These are phyloP conservation scores for Monosporozyma aquatica DNA, from an alignment of 805 yeast genomes.

Conservation along the genomic window DNA sequence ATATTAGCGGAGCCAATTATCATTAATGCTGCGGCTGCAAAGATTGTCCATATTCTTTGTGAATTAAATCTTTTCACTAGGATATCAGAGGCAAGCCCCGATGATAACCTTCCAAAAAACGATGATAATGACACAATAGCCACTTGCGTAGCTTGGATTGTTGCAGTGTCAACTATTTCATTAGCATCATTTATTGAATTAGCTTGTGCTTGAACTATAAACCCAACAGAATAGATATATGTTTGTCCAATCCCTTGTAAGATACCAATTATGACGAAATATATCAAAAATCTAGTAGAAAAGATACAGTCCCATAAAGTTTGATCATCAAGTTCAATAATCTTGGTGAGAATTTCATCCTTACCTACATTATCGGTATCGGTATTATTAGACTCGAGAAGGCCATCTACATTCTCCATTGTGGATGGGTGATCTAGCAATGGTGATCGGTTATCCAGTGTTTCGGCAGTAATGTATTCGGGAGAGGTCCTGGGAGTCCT, in stretches of 20 bases:
- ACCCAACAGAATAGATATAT: conserved; percentile 68
- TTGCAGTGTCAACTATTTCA: conserved; percentile 16
- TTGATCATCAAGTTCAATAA: neutral
- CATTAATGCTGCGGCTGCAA: conserved; percentile 34
- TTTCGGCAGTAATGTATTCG: neutral
- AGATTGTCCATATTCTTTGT: conserved; percentile 60
- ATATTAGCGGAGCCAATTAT: conserved; percentile 29
- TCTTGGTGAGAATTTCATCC: neutral
- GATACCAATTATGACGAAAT: conserved; percentile 46
- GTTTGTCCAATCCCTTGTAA: conserved; percentile 60
- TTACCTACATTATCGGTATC: neutral
- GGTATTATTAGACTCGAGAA: neutral
- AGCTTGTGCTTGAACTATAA: conserved; percentile 46
- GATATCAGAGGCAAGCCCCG: conserved; percentile 61
- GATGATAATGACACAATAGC: conserved; percentile 56
- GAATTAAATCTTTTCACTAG: conserved; percentile 41
- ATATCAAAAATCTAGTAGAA: conserved; percentile 37
- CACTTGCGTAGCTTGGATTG: conserved; percentile 62
- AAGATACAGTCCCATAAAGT: conserved; percentile 2
- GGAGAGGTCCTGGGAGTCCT: neutral
- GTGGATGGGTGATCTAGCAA: conserved; percentile 3
- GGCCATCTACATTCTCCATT: conserved; percentile 13
- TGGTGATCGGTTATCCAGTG: neutral
- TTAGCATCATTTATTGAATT: conserved; percentile 14
- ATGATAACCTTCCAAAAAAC: conserved; percentile 51